Conservation (phyloP, 139 green algal genomes). For the Coelastrella sp. region DNA sequence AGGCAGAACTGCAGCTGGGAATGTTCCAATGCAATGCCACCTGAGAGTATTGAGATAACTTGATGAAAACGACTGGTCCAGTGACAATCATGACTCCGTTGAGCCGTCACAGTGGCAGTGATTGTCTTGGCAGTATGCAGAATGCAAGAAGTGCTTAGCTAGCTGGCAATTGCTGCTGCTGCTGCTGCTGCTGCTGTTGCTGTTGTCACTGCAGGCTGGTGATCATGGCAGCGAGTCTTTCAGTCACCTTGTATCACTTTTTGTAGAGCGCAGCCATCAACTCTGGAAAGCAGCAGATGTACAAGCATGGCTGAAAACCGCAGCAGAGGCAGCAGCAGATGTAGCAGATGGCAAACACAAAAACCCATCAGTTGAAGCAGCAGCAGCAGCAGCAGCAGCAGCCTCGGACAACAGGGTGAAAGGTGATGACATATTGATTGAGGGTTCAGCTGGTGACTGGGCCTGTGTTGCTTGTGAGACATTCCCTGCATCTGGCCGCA, state of each 20-base stretch:
- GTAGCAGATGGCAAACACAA: conserved; percentile 65
- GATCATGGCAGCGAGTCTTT: conserved; percentile 75
- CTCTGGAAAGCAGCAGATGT: conserved; percentile 89
- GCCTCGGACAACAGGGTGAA: neutral
- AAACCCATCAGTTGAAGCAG: neutral
- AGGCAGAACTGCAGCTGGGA: too few species aligned
- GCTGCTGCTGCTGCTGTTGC: neutral
- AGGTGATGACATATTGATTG: neutral
- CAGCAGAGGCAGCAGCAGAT: conserved; percentile 56
- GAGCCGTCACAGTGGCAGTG: too few species aligned
- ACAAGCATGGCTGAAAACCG: conserved; percentile 72
- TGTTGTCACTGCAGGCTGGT: conserved; percentile 18
- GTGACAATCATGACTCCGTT: too few species aligned
- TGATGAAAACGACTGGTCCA: neutral
- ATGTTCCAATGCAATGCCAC: too few species aligned
- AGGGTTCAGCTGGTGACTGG: conserved; percentile 66
- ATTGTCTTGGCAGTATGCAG: too few species aligned
- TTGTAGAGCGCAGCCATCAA: conserved; percentile 84
- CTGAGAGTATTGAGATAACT: neutral
- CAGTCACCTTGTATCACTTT: conserved; percentile 84
- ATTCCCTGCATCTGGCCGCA: conserved; percentile 56
- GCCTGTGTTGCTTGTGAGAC: conserved; percentile 60
- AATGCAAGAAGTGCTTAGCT: neutral
- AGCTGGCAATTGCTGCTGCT: neutral
- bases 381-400: conserved; percentile 7